phyloP scores from a whole-genome alignment of 2,329 filamentous ascomycete genomes.

The Cercospora sp. region DNA sequence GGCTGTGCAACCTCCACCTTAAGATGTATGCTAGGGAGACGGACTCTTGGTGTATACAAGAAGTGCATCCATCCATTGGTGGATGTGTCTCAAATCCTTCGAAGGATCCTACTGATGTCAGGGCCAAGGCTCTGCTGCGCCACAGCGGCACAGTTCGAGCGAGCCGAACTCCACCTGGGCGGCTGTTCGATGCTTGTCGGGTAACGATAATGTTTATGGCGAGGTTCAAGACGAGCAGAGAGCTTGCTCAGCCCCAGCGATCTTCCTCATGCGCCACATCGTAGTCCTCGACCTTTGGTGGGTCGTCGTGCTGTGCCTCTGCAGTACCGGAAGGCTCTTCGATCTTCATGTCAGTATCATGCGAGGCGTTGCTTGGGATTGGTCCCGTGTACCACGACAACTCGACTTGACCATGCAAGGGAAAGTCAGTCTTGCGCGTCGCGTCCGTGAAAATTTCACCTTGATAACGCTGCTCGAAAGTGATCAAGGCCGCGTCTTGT shows the following conservation, averaged over 20 bases:
- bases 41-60: conserved; percentile 9
- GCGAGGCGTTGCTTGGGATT: background rate
- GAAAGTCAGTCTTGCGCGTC: conserved; percentile 46
- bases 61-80: background rate
- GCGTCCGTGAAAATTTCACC: conserved; percentile 58
- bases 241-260: conserved; percentile 23
- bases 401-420: conserved; percentile 65
- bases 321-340: background rate
- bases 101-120: conserved; percentile 11
- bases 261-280: conserved; percentile 32
- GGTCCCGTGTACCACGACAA: conserved; percentile 56
- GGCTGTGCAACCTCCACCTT: conserved; percentile 1
- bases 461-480: conserved; percentile 54
- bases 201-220: background rate
- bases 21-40: background rate
- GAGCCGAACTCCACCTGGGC: conserved; percentile 8
- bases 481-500: conserved; percentile 42
- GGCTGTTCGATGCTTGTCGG: background rate
- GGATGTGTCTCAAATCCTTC: background rate
- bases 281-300: conserved; percentile 7
- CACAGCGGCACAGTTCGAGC: conserved; percentile 3
- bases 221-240: background rate
- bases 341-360: conserved; percentile 12
- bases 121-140: conserved; percentile 9
- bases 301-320: conserved; percentile 10